phyloP scores from a whole-genome alignment of 2,329 filamentous ascomycete genomes.

The Drechslerella coelobrocha region DNA sequence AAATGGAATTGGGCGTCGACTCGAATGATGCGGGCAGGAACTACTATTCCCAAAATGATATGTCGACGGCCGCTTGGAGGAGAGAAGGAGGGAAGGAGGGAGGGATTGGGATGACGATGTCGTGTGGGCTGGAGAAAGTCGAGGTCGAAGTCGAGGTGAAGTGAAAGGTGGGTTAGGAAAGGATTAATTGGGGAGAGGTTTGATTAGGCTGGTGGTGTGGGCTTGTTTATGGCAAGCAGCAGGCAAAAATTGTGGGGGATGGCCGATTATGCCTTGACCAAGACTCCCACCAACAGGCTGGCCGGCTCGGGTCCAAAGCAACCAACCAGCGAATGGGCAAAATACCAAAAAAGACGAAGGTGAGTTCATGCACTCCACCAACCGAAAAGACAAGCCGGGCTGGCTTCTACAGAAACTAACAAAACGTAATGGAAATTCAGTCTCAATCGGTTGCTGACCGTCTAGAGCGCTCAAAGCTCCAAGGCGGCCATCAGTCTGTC shows the following conservation, averaged over 20 bases:
- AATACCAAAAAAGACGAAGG: neutral
- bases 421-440: neutral
- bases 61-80: conserved; percentile 23
- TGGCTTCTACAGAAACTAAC: too few species aligned
- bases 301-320: neutral
- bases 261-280: conserved; percentile 26
- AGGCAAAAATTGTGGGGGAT: conserved; percentile 47
- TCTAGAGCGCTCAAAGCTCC: too few species aligned
- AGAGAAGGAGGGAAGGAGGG: neutral
- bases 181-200: conserved; percentile 34
- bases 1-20: conserved; percentile 1
- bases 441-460: neutral
- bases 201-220: conserved; percentile 31
- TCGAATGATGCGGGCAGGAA: neutral
- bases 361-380: neutral
- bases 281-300: conserved; percentile 13
- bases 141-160: conserved; percentile 19
- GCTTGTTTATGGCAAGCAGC: neutral
- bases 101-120: conserved; percentile 16
- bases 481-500: neutral
- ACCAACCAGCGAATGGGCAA: too few species aligned
- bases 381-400: neutral
- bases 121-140: conserved; percentile 40
- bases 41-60: conserved; percentile 1
- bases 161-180: conserved; percentile 35